These are phyloP conservation scores for Caloboletus inedulis DNA, from an alignment of 1,284 basidiomycete genomes.

Conservation along the genomic window DNA sequence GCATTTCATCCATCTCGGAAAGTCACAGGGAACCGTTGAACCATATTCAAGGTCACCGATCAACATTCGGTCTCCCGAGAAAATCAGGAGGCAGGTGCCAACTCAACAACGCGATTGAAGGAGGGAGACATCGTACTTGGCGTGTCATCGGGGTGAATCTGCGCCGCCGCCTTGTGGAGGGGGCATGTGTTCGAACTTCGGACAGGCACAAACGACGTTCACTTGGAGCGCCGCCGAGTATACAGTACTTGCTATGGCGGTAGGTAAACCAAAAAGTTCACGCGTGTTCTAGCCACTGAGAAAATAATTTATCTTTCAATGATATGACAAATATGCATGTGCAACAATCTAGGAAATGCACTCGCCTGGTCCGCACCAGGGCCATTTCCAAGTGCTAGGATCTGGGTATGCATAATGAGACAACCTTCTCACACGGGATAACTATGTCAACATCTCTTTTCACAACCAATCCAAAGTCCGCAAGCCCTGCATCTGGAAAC, in stretches of 20 bases:
- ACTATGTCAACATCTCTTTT: not conserved
- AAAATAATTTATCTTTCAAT: not conserved
- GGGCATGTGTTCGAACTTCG: too few relatives aligned
- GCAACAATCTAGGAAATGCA: not conserved
- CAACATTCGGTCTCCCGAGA: not conserved
- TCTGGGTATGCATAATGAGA: not conserved
- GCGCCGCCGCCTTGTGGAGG: not conserved
- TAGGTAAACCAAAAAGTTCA: not conserved
- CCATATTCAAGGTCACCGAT: not conserved
- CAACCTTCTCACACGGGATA: not conserved
- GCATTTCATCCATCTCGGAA: constrained; percentile 3
- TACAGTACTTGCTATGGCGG: not conserved
- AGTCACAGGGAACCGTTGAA: not conserved
- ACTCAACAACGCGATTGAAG: not conserved
- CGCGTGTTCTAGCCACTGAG: not conserved
- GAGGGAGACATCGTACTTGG: not conserved
- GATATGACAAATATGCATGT: not conserved
- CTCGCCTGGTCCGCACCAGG: constrained; percentile 6
- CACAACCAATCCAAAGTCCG: not conserved
- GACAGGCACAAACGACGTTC: not conserved
- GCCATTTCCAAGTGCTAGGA: not conserved
- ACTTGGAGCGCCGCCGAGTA: not conserved
- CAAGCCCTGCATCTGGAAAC: not conserved
- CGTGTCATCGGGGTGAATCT: constrained; percentile 3
- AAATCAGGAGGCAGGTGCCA: constrained; percentile 1